These are phyloP conservation scores for Fusarium mangiferae DNA, from an alignment of 2,329 filamentous ascomycete species.

Conservation along the genomic window DNA sequence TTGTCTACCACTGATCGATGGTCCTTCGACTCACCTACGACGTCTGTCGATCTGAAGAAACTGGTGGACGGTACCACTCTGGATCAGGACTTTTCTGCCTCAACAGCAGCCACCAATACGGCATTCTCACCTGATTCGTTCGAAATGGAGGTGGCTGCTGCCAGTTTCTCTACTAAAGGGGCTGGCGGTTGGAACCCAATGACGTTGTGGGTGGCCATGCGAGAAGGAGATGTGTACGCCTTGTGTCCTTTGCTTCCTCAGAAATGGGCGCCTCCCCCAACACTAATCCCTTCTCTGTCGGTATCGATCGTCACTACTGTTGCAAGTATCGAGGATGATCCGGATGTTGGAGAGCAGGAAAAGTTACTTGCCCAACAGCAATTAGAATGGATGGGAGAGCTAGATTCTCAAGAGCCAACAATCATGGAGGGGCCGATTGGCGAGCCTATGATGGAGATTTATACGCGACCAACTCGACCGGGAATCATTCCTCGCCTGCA, in stretches of 20 bases:
- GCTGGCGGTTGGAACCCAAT: conserved; percentile 93
- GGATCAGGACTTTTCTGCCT: conserved; percentile 85
- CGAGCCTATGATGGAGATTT: conserved; percentile 65
- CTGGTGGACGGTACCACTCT: conserved; percentile 84
- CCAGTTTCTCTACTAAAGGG: conserved; percentile 75
- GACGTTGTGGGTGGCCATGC: conserved; percentile 98
- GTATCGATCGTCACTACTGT: conserved; percentile 83
- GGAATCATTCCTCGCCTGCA: conserved; percentile 69
- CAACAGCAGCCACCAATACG: conserved; percentile 77
- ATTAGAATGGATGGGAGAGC: conserved; percentile 73
- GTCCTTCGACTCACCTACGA: conserved; percentile 84
- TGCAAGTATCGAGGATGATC: conserved; percentile 69
- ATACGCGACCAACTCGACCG: conserved; percentile 65
- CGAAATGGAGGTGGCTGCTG: conserved; percentile 93
- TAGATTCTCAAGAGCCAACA: conserved; percentile 70
- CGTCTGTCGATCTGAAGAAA: conserved; percentile 89
- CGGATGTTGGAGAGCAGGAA: conserved; percentile 60
- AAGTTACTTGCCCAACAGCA: conserved; percentile 72
- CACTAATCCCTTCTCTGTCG: conserved; percentile 82
- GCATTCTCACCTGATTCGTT: conserved; percentile 89
- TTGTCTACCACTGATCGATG: conserved; percentile 83
- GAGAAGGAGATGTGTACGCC: conserved; percentile 91
- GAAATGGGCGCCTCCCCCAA: conserved; percentile 82
- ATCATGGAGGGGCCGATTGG: conserved; percentile 61
- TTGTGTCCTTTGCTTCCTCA: conserved; percentile 89